Conservation (phyloP, 805 yeast genomes). For the Metschnikowia orientalis region DNA sequence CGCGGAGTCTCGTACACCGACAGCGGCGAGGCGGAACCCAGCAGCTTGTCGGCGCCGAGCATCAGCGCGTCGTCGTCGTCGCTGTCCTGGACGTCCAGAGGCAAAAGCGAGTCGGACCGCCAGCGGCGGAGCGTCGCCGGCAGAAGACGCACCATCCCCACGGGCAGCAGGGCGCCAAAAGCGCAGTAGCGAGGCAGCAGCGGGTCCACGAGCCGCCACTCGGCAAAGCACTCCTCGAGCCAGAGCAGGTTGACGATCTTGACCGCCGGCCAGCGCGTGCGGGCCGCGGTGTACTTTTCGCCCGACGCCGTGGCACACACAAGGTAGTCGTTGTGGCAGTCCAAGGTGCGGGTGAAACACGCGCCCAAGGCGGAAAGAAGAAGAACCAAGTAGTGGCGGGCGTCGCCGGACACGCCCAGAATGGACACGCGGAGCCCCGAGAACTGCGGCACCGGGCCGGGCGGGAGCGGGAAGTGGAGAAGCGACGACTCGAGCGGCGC, state of each 20-base stretch:
- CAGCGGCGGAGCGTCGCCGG: background rate
- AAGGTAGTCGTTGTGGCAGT: conserved; percentile 64
- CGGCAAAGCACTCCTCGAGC: conserved; percentile 73
- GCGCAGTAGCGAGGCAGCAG: conserved; percentile 44
- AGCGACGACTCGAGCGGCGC: conserved; percentile 51
- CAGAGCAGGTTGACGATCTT: conserved; percentile 74
- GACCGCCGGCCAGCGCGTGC: conserved; percentile 52
- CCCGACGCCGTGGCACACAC: conserved; percentile 68
- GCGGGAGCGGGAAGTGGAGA: conserved; percentile 67
- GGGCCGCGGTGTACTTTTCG: conserved; percentile 69
- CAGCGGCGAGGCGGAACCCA: too few relatives aligned
- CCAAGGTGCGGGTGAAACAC: conserved; percentile 60
- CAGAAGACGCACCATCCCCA: conserved; percentile 8
- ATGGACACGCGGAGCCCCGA: conserved; percentile 55
- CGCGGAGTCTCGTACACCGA: too few relatives aligned
- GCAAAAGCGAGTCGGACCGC: background rate
- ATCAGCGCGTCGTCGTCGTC: conserved; percentile 13
- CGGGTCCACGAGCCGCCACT: conserved; percentile 54
- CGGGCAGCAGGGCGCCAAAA: conserved; percentile 17
- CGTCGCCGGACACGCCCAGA: conserved; percentile 83
- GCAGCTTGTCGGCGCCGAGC: background rate
- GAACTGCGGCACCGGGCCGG: conserved; percentile 50
- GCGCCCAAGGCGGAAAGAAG: conserved; percentile 73
- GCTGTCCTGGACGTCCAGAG: conserved; percentile 25
- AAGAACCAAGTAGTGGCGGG: conserved; percentile 64